Evolutionary conservation across 75 land plant genomes (phyloP), one percentile per base, ranked within the genome.

Genomic region (Cupressus sempervirens): DNA sequence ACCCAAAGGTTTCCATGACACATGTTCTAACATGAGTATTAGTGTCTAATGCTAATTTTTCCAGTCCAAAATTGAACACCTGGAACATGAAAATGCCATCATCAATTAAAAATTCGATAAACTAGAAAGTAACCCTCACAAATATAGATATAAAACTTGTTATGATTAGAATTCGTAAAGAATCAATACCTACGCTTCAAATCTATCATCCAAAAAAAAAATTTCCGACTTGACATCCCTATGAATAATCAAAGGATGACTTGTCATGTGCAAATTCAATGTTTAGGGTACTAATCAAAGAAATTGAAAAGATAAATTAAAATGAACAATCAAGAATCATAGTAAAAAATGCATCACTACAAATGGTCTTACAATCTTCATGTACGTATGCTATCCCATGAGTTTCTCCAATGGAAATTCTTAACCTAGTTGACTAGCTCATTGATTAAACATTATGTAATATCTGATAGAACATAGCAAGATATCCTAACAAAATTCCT

Each of bases 1-100:
- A 93, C 92, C 96, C 96, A 84, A 94, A 94, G 40, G 96, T 94
- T 34, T 95, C 96, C 95, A 94, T 93, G 14, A 94, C 96, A 41
- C 96, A 88, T 3, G 96, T 94, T 48, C 95, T 90, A 30, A 93
- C 95, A 81, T 94, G 95, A 3, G 96, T 93, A 72, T 89, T 26
- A 2, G 91, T 83, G 74, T 92, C 95, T 32, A 84, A 83, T 13
- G 95, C 80, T 70, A 92, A 83, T 84, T 90, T 94, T 68, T 95
- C 96, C 80, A 94, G 93, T 26, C 95, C 96, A 91, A 94, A 94
- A 86, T 94, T 93, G 29, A 95, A 90, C 56, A 94, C 95, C 95
- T 93, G 82, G 82, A 86, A 41, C 40, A 79, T 43, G 50, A 38
- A 76, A 76, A 76, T 16, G 23, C 16, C 43, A 76, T 76, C 79